A percentile compares a stretch with the other conserved stretches of the same genome.
Conservation (phyloP, 306 rosid species). For the Begonia loranthoides region DNA sequence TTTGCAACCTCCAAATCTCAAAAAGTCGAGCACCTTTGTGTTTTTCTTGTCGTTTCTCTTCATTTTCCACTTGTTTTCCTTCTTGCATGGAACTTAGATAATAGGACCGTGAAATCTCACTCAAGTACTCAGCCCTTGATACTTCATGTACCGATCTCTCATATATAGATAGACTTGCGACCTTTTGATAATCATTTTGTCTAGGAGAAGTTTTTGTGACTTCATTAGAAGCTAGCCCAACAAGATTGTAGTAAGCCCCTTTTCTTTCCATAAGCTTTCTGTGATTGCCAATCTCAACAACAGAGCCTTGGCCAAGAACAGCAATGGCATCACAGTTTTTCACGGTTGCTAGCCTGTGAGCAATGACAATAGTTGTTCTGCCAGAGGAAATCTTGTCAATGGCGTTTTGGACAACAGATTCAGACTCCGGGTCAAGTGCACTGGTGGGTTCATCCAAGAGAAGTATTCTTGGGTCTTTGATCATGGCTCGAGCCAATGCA, state of each 20-base stretch:
- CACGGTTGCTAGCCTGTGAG: constrained; percentile 79
- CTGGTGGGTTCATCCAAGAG: constrained; percentile 93
- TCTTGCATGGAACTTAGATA: constrained; percentile 12
- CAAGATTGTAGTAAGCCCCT: constrained; percentile 60
- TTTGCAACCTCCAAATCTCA: constrained; percentile 61
- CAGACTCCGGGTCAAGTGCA: constrained; percentile 79
- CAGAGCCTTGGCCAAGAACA: constrained; percentile 64
- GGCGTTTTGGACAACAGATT: constrained; percentile 59
- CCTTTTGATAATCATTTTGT: constrained; percentile 15
- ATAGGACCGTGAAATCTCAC: too few species aligned
- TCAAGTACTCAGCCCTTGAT: constrained; percentile 10
- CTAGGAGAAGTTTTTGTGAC: constrained; percentile 20
- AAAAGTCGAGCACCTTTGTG: constrained; percentile 24
- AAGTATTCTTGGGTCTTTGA: constrained; percentile 69
- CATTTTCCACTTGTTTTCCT: constrained; percentile 19
- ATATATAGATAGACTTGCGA: constrained; percentile 16
- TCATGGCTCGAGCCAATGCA: constrained; percentile 82
- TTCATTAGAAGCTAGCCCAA: constrained; percentile 61
- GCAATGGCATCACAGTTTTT: constrained; percentile 55
- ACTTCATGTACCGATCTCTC: constrained; percentile 25
- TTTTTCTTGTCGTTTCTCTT: constrained; percentile 20
- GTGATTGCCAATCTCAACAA: constrained; percentile 64
- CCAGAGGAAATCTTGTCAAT: constrained; percentile 67
- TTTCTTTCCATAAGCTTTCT: constrained; percentile 51
- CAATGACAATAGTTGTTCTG: constrained; percentile 71